Conservation (phyloP, 176 grass and related monocot genomes). For the Eleusine coracana region DNA sequence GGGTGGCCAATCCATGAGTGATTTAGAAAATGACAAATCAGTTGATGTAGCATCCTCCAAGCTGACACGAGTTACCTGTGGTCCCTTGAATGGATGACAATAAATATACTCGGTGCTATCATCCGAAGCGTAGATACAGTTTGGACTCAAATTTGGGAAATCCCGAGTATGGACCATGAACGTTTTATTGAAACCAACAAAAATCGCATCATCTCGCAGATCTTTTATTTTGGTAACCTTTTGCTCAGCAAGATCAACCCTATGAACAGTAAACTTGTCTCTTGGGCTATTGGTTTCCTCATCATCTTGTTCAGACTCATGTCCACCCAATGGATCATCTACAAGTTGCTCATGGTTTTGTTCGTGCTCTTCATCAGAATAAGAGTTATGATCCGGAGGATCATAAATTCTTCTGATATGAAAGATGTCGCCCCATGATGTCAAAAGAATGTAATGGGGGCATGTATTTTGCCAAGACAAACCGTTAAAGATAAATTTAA, state of each 20-base stretch:
- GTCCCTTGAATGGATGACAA: too few species aligned
- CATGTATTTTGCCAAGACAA: background rate
- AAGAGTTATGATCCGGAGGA: background rate
- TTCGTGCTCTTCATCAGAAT: background rate
- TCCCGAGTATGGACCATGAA: too few species aligned
- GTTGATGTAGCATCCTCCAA: background rate
- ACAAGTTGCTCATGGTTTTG: background rate
- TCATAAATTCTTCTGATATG: background rate
- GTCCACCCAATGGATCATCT: too few species aligned
- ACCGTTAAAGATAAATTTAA: too few species aligned
- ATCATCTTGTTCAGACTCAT: background rate
- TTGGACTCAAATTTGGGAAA: too few species aligned
- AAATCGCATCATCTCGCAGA: too few species aligned
- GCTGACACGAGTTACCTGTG: background rate
- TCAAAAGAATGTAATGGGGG: background rate
- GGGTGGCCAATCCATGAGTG: background rate
- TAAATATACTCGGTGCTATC: too few species aligned
- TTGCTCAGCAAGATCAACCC: background rate
- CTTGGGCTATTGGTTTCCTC: background rate
- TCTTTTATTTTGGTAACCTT: background rate
- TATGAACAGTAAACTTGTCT: background rate
- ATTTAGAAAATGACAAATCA: background rate
- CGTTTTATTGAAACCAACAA: too few species aligned
- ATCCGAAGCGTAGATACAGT: too few species aligned
- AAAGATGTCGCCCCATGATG: background rate